phyloP scores from a whole-genome alignment of 2,329 filamentous ascomycete genomes.

The Paracamarosporium sp. region DNA sequence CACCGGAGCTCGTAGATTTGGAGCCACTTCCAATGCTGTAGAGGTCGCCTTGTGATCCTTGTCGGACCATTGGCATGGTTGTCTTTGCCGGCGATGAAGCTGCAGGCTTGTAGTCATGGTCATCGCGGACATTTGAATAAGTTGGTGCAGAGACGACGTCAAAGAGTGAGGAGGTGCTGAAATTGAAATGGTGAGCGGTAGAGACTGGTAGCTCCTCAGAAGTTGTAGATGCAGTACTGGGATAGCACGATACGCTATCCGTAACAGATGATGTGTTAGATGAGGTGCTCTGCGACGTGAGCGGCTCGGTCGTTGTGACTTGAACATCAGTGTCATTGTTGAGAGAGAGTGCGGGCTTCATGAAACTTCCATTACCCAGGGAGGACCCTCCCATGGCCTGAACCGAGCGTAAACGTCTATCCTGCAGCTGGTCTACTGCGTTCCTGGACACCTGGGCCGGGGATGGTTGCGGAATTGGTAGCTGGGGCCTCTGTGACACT shows the following conservation, averaged over 20 bases:
- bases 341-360: slow-evolving; percentile 33
- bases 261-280: slow-evolving; percentile 12
- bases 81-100: slow-evolving; percentile 23
- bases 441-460: slow-evolving; percentile 31
- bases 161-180: slow-evolving; percentile 29
- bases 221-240: slow-evolving; percentile 14
- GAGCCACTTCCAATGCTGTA: slow-evolving; percentile 50
- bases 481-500: slow-evolving; percentile 30
- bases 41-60: slow-evolving; percentile 41
- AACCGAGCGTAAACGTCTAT: slow-evolving; percentile 34
- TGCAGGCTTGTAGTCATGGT: slow-evolving; percentile 22
- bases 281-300: slow-evolving; percentile 11
- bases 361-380: slow-evolving; percentile 14
- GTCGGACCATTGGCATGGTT: slow-evolving; percentile 29
- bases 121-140: slow-evolving; percentile 33
- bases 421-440: slow-evolving; percentile 39
- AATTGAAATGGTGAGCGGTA: slow-evolving; percentile 26
- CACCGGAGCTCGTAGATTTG: slow-evolving; percentile 35
- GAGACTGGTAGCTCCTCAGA: slow-evolving; percentile 13
- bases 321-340: slow-evolving; percentile 4
- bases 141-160: slow-evolving; percentile 26
- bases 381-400: slow-evolving; percentile 24
- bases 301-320: slow-evolving; percentile 14
- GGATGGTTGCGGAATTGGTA: slow-evolving; percentile 41
- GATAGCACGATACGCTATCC: slow-evolving; percentile 18